phyloP scores from a whole-genome alignment of 2,329 filamentous ascomycete species.

The Fusarium sp. region DNA sequence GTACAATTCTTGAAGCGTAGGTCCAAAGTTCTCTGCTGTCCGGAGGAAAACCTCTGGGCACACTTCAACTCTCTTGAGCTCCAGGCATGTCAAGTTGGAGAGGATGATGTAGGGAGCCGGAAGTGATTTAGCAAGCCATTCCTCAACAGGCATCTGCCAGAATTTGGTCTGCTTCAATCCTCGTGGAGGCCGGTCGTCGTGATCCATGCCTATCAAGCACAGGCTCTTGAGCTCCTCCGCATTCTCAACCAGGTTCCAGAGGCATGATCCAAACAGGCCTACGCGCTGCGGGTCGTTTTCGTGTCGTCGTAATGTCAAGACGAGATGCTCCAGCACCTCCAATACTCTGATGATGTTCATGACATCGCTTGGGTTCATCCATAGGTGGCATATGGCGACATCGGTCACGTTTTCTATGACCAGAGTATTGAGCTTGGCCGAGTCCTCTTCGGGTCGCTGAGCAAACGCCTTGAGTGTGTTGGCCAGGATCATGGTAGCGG shows the following conservation, averaged over 20 bases:
- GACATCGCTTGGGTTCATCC: slow-evolving; percentile 64
- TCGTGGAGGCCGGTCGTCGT: slow-evolving; percentile 53
- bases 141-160: slow-evolving; percentile 51
- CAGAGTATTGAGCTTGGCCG: slow-evolving; percentile 56
- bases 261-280: slow-evolving; percentile 56
- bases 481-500: slow-evolving; percentile 64
- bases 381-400: slow-evolving; percentile 60
- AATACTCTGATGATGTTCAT: slow-evolving; percentile 60
- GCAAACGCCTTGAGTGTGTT: slow-evolving; percentile 64
- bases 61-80: slow-evolving; percentile 58
- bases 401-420: slow-evolving; percentile 65
- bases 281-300: slow-evolving; percentile 51
- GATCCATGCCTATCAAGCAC: slow-evolving; percentile 60
- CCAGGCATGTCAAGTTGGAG: slow-evolving; percentile 55
- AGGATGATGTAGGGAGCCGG: slow-evolving; percentile 53
- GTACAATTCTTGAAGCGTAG: slow-evolving; percentile 58
- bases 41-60: slow-evolving; percentile 51
- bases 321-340: slow-evolving; percentile 56
- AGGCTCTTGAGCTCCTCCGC: slow-evolving; percentile 59
- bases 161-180: slow-evolving; percentile 54
- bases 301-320: slow-evolving; percentile 60
- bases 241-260: slow-evolving; percentile 64
- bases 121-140: slow-evolving; percentile 56
- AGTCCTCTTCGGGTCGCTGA: slow-evolving; percentile 58
- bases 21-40: slow-evolving; percentile 50